Evolutionary conservation across 75 land plant species (phyloP).

Genomic region (Cryptomeria japonica): DNA sequence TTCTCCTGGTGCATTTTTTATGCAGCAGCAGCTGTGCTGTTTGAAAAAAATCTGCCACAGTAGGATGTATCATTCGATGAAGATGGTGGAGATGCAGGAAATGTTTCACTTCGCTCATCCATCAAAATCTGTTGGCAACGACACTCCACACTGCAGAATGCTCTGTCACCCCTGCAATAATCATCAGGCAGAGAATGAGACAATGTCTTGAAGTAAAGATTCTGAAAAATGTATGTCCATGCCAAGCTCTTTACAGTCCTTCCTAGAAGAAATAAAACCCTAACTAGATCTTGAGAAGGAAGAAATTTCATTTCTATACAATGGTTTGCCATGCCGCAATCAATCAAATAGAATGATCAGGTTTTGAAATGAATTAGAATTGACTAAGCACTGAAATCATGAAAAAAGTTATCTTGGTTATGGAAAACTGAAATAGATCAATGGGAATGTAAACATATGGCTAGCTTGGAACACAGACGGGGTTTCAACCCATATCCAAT

Average conservation of each 20-base stretch:
- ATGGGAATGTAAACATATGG: not conserved
- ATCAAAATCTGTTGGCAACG: slow-evolving; percentile 51
- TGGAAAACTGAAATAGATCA: too few species aligned
- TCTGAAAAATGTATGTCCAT: not conserved
- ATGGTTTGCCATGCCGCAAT: not conserved
- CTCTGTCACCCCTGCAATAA: slow-evolving; percentile 67
- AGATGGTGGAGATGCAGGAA: slow-evolving; percentile 9
- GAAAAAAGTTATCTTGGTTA: too few species aligned
- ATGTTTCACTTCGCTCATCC: slow-evolving; percentile 47
- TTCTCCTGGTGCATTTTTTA: slow-evolving; percentile 4
- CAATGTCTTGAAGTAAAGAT: not conserved
- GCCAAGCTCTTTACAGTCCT: not conserved
- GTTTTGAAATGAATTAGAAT: too few species aligned
- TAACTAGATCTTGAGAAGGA: not conserved
- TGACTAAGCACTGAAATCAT: too few species aligned
- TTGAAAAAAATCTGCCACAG: slow-evolving; percentile 10
- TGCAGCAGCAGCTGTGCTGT: slow-evolving; percentile 2
- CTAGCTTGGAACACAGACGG: too few species aligned
- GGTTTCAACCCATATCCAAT: not conserved
- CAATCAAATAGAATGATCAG: not conserved
- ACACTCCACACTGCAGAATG: slow-evolving; percentile 74
- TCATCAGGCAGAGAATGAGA: not conserved
- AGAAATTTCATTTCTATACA: not conserved
- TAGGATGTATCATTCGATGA: not conserved
- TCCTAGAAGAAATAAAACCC: not conserved